These are phyloP conservation scores for Nymphaea thermarum DNA, from an alignment of 164 flowering plant genomes.

Conservation along the genomic window DNA sequence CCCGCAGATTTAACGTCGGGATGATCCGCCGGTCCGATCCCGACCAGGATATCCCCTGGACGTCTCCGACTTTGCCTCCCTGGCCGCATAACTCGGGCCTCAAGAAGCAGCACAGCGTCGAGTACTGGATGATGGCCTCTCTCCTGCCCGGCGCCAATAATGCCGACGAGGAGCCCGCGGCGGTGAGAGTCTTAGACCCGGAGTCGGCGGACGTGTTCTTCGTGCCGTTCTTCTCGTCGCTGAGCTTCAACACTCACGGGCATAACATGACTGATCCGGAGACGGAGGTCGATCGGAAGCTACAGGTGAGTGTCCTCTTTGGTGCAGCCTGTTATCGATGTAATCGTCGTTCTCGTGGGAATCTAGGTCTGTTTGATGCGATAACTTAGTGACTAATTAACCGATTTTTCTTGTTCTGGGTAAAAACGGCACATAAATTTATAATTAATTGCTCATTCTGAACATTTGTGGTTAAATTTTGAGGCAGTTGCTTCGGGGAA, in stretches of 20 bases:
- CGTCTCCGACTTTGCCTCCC: slow-evolving; percentile 27
- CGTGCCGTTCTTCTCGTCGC: slow-evolving; percentile 60
- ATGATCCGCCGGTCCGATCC: slow-evolving; percentile 19
- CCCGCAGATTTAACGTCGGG: slow-evolving; percentile 57
- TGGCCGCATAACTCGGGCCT: slow-evolving; percentile 69
- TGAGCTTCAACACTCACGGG: slow-evolving; percentile 81
- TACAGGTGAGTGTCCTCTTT: slow-evolving; percentile 80
- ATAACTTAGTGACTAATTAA: no score
- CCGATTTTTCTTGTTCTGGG: neutral
- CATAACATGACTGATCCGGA: slow-evolving; percentile 75
- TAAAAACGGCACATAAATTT: no score
- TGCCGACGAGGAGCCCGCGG: slow-evolving; percentile 28
- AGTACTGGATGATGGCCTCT: slow-evolving; percentile 95
- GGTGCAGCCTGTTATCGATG: no score
- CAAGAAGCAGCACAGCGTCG: slow-evolving; percentile 82
- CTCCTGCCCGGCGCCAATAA: slow-evolving; percentile 12
- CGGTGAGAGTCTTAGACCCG: slow-evolving; percentile 77
- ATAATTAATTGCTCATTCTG: no score
- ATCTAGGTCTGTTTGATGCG: no score
- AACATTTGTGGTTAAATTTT: no score
- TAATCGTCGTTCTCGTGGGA: no score
- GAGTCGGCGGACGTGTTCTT: slow-evolving; percentile 72
- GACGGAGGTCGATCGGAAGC: slow-evolving; percentile 53
- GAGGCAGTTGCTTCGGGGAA: no score
- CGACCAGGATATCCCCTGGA: slow-evolving; percentile 19